These are phyloP conservation scores for Coemansia pectinata DNA, from an alignment of 192 early-diverging fungal species.

Conservation along the genomic window DNA sequence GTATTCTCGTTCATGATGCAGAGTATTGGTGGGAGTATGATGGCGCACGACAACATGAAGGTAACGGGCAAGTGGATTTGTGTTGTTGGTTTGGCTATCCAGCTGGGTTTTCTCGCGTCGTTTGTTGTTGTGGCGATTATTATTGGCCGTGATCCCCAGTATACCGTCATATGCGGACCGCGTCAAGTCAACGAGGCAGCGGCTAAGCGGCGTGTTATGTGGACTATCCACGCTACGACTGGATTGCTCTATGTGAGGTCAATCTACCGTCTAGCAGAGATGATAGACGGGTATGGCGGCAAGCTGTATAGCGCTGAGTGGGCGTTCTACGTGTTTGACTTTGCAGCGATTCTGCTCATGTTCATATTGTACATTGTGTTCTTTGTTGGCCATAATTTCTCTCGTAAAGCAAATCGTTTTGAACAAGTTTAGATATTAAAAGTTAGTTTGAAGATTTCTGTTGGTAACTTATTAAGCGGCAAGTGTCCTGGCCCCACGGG, in stretches of 20 bases:
- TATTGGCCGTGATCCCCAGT: conserved; percentile 13
- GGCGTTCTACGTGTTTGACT: conserved; percentile 55
- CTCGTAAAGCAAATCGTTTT: neutral
- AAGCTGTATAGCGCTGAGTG: conserved; percentile 47
- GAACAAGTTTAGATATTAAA: neutral
- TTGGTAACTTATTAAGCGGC: conserved; percentile 44
- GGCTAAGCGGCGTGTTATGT: conserved; percentile 31
- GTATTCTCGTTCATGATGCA: conserved; percentile 53
- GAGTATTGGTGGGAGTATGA: conserved; percentile 36
- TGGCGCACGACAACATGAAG: conserved; percentile 11
- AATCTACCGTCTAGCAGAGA: conserved; percentile 49
- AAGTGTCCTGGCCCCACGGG: conserved; percentile 43
- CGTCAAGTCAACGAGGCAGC: conserved; percentile 3
- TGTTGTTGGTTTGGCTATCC: conserved; percentile 38
- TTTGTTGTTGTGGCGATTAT: conserved; percentile 30
- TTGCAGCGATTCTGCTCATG: conserved; percentile 29
- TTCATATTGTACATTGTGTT: conserved; percentile 26
- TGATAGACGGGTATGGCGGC: conserved; percentile 38
- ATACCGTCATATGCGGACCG: conserved; percentile 17
- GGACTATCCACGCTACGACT: conserved; percentile 36
- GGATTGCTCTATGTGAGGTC: conserved; percentile 39
- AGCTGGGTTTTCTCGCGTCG: conserved; percentile 29
- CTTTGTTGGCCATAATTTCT: conserved; percentile 17
- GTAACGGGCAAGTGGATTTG: conserved; percentile 33
- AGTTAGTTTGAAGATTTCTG: conserved; percentile 17